Evolutionary conservation across 108 stramenopile genomes (phyloP), one percentile per base, ranked within the genome.

Genomic region (Mediolabrus comicus): DNA sequence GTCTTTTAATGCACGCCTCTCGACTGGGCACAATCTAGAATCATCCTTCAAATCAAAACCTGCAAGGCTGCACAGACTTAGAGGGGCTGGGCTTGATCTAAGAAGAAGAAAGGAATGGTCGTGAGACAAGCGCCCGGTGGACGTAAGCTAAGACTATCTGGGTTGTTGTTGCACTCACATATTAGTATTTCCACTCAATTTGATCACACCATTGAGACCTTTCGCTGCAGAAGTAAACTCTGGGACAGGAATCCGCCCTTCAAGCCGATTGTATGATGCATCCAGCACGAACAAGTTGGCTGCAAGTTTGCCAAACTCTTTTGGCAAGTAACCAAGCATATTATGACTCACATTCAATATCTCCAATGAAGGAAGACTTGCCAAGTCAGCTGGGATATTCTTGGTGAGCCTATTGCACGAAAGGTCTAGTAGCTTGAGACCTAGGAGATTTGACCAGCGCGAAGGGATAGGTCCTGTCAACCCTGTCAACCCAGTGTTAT

Each of bases 391-490:
- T 13, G 53, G 53, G 14, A 55, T 55, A 31, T 11, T 13, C 12
- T 16, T 16, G 2, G 2, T 3, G 3, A 55, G 7, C 24, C 16
- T 27, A 16, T 55, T 55, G 11, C 55, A 4, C 5, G 25, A 4
- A 11, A 56, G 27, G 7, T 29, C 28, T 0, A 72, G 61, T 31
- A 41, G 38, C 14, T 32, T 25, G 3, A 72, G 35, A 31, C 14
- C 26, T 31, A 1, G 13, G 27, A 54, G 41, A 24, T 31, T 53
- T 5, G 51, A 71, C 14, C 51, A 19, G 11, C 24, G 25, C 6
- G 5, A 13, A 2, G 67, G 67, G 51, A 69, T 71, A 29, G 63
- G 49, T 22, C 72, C 57, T 4, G 49, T 62, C 19, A 56, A 59
- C 11, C 72, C 57, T 8, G 53, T 31, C 11, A 39, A 38, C 27